Percentiles rank a stretch among this genome's conserved stretches.
Conservation (phyloP, 371 early-diverging fungal species). For the Capillidium rhysosporum region DNA sequence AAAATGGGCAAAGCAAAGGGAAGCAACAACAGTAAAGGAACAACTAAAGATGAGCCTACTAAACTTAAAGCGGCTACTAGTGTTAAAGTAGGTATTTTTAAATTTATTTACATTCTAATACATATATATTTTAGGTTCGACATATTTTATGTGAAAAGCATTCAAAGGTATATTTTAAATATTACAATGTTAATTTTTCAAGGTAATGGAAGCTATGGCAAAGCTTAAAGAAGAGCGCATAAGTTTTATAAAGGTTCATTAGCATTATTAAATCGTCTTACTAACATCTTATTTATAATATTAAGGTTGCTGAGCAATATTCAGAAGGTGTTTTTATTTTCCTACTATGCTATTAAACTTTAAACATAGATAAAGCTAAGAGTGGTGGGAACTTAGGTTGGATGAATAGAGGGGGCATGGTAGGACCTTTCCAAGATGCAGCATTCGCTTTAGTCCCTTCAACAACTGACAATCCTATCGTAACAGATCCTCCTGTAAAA, state of each 20-base stretch:
- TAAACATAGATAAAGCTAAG: slow-evolving; percentile 41
- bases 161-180: slow-evolving; percentile 23
- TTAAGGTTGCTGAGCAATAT: slow-evolving; percentile 54
- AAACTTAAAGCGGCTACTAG: slow-evolving; percentile 54
- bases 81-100: slow-evolving; percentile 24
- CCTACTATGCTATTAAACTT: background rate
- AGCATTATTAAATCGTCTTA: background rate
- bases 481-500: slow-evolving; percentile 13
- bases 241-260: slow-evolving; percentile 31
- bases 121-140: slow-evolving; percentile 41
- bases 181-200: slow-evolving; percentile 7
- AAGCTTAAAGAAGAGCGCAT: slow-evolving; percentile 30
- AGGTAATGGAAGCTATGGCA: slow-evolving; percentile 28
- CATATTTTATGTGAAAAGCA: slow-evolving; percentile 79
- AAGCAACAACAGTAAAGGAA: too few relatives aligned
- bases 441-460: slow-evolving; percentile 69
- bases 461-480: slow-evolving; percentile 18
- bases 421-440: slow-evolving; percentile 76
- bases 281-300: background rate
- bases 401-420: slow-evolving; percentile 78
- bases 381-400: slow-evolving; percentile 54
- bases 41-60: background rate
- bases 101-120: background rate
- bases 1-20: too few relatives aligned
- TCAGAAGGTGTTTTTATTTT: slow-evolving; percentile 48